Evolutionary conservation across 805 yeast genomes (phyloP), one percentile per base, ranked within the genome.

Genomic region (Starmera amethionina): DNA sequence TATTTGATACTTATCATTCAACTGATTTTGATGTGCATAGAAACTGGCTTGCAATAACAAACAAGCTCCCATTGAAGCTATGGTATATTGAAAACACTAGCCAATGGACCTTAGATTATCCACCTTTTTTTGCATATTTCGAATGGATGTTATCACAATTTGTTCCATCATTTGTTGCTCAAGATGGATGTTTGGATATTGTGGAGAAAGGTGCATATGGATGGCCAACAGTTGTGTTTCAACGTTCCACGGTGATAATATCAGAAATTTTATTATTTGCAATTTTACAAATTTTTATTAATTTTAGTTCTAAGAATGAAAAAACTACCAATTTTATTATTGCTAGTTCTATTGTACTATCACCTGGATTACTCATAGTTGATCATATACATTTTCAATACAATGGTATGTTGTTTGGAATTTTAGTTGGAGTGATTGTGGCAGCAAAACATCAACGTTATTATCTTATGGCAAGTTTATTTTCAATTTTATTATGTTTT

Each of bases 361-460:
- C 94, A 0, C 99, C 99, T 0, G 97, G 96, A 0, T 67, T 94
- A 49, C 64, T 93, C 46, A 77, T 93, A 18, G 80, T 93, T 38
- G 99, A 93, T 58, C 97, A 90, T 59, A 85, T 93, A 30, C 98
- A 93, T 59, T 93, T 93, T 68, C 98, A 93, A 65, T 93, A 93
- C 60, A 93, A 93, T 59, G 96, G 96, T 4, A 82, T 89, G 73
- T 68, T 93, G 68, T 88, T 84, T 60, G 97, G 96, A 0, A 66
- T 93, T 30, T 62, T 93, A 39, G 71, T 90, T 28, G 70, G 81
- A 15, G 75, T 93, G 15, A 71, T 93, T 32, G 77, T 82, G 30
- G 75, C 79, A 22, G 95, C 93, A 1, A 73, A 79, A 43, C 62
- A 76, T 40, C 59, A 72, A 30, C 68, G 67, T 40, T 70, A 76